phyloP scores from a whole-genome alignment of 1,139 yeast species.

The Yamadazyma buinensis region DNA sequence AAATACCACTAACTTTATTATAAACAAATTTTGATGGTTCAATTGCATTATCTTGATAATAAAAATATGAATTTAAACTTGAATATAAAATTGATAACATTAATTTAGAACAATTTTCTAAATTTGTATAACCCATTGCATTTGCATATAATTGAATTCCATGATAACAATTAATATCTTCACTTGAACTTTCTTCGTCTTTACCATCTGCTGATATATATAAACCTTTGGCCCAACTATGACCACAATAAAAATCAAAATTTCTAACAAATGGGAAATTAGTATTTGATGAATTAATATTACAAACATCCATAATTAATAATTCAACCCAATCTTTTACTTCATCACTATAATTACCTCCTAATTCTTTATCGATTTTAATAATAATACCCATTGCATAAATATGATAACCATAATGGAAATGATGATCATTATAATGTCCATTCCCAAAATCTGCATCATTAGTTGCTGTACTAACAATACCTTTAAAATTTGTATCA shows the following conservation, averaged over 20 bases:
- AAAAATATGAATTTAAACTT: constrained; percentile 58
- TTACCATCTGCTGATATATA: constrained; percentile 67
- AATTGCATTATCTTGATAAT: constrained; percentile 51
- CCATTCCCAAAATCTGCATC: constrained; percentile 55
- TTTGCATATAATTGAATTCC: constrained; percentile 79
- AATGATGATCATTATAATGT: constrained; percentile 75
- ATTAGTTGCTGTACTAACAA: constrained; percentile 52
- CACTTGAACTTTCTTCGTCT: constrained; percentile 74
- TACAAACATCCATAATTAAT: constrained; percentile 69
- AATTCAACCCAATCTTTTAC: constrained; percentile 36
- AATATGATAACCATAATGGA: constrained; percentile 74
- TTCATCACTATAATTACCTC: constrained; percentile 66
- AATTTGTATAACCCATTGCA: constrained; percentile 50
- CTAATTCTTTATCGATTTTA: constrained; percentile 15
- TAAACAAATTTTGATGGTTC: constrained; percentile 49
- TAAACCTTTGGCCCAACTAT: constrained; percentile 79
- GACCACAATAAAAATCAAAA: constrained; percentile 78
- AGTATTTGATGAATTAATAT: constrained; percentile 55
- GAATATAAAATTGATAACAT: constrained; percentile 37
- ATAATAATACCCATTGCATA: constrained; percentile 78
- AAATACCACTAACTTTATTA: constrained; percentile 69
- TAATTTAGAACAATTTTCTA: constrained; percentile 54
- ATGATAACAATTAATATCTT: constrained; percentile 73
- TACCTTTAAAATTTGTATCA: constrained; percentile 64
- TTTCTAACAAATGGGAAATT: constrained; percentile 69